Evolutionary conservation across 257 asterid species (phyloP), one percentile per base, ranked within the genome.

Genomic region (Solanum chiquidenum): DNA sequence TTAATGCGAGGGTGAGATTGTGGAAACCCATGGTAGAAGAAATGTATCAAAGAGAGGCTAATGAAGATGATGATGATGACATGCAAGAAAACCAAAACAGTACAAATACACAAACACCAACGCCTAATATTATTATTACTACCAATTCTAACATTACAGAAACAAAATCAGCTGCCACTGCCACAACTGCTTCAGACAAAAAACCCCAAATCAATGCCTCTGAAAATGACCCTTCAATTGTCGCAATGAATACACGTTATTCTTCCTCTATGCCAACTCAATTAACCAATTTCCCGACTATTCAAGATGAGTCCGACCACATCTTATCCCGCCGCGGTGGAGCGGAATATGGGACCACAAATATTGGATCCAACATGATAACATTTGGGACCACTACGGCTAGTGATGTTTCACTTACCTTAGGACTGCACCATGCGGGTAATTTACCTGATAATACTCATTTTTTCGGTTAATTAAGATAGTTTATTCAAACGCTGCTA

Each of bases 21-120:
- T 97, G 99, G 99, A 97, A 97, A 92, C 99, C 99, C 90, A 96
- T 97, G 99, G 98, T 97, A 64, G 99, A 97, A 90, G 99, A 95
- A 60, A 97, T 97, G 98, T 97, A 97, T 91, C 97, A 95, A 74
- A 96, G 95, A 91, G 99, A 97, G 77, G 92, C 95, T 91, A 94
- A 93, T 72, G 99, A 95, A 29, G 89, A 83, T 11, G 90, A 40
- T 10, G 89, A 82, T 20, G 89, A 84, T 72, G 52, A 66, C 87
- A 91, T 90, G 69, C 40, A 16, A 7, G 68, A 58, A 42, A 77
- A 77, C 90, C 95, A 91, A 85, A 89, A 87, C 93, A 87, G 89
- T 90, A 74, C 3, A 88, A 74, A 69, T 86, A 93, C 94, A 90
- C 98, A 96, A 86, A 95, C 94, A 89, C 93, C 98, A 68, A 90